These are phyloP conservation scores for Rubia tinctorum DNA, from an alignment of 305 asterid genomes.

Conservation along the genomic window DNA sequence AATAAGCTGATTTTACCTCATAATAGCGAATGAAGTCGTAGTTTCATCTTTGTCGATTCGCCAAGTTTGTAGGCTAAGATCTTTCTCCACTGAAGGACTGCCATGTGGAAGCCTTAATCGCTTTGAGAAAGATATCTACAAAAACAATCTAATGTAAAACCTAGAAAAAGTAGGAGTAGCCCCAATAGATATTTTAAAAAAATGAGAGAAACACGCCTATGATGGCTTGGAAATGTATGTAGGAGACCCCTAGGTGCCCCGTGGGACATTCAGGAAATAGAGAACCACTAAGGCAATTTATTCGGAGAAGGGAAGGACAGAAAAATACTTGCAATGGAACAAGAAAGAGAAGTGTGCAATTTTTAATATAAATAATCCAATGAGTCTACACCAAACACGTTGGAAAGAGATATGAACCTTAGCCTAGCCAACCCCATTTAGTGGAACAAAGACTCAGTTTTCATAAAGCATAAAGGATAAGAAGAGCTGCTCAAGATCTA, in stretches of 20 bases:
- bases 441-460: neutral
- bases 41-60: constrained; percentile 92
- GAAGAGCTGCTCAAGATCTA: neutral
- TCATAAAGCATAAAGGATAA: neutral
- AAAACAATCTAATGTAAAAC: constrained; percentile 1
- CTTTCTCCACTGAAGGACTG: constrained; percentile 43
- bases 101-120: constrained; percentile 75
- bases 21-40: constrained; percentile 71
- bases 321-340: neutral
- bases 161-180: neutral
- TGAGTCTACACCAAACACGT: neutral
- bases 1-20: constrained; percentile 51
- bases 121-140: constrained; percentile 78
- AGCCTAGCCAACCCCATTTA: neutral
- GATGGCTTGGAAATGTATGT: neutral
- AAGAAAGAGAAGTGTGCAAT: neutral
- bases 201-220: neutral
- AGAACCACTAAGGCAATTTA: neutral
- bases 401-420: neutral
- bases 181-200: neutral
- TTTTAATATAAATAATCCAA: neutral
- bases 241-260: neutral
- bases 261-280: neutral
- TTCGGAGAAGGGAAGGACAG: neutral
- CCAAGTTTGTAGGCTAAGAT: constrained; percentile 66